Evolutionary conservation across 1,284 basidiomycete species (phyloP).

Genomic region (Tilletia horrida): DNA sequence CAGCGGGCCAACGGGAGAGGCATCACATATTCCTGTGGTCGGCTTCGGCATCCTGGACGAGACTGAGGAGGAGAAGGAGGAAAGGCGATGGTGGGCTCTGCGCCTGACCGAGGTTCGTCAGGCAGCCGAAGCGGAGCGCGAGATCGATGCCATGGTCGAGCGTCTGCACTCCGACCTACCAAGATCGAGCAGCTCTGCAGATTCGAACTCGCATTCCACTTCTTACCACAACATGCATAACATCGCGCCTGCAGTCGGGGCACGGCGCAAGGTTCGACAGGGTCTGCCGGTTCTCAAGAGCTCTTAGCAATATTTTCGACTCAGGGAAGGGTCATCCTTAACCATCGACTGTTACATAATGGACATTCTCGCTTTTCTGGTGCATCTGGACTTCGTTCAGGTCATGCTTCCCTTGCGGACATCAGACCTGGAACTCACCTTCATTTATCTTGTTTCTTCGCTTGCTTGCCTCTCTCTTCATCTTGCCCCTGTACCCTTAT

Average conservation of each 20-base stretch:
- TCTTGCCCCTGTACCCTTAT: too few species aligned
- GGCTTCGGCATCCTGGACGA: slow-evolving; percentile 17
- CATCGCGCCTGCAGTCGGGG: neutral
- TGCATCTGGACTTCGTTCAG: too few species aligned
- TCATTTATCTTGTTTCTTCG: too few species aligned
- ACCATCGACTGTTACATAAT: too few species aligned
- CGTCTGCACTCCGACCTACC: neutral
- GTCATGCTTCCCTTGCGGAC: too few species aligned
- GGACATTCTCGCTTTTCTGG: too few species aligned
- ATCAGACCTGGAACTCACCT: too few species aligned
- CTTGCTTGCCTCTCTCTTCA: too few species aligned
- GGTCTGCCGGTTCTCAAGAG: neutral
- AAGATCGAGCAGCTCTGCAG: neutral
- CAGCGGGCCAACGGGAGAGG: neutral
- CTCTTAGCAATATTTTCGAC: neutral
- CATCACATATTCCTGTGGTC: neutral
- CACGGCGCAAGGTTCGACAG: slow-evolving; percentile 2
- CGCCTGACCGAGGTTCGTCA: slow-evolving; percentile 19
- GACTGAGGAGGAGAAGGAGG: slow-evolving; percentile 21
- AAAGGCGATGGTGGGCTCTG: slow-evolving; percentile 22
- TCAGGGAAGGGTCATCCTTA: too few species aligned
- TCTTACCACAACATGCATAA: neutral
- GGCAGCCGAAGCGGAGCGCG: slow-evolving; percentile 13
- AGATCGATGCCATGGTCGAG: slow-evolving; percentile 23
- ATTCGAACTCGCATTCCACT: neutral